A percentile compares a stretch with the other conserved stretches of the same genome.
phyloP scores from a whole-genome alignment of 805 yeast genomes.

The Metschnikowia dekortorum region DNA sequence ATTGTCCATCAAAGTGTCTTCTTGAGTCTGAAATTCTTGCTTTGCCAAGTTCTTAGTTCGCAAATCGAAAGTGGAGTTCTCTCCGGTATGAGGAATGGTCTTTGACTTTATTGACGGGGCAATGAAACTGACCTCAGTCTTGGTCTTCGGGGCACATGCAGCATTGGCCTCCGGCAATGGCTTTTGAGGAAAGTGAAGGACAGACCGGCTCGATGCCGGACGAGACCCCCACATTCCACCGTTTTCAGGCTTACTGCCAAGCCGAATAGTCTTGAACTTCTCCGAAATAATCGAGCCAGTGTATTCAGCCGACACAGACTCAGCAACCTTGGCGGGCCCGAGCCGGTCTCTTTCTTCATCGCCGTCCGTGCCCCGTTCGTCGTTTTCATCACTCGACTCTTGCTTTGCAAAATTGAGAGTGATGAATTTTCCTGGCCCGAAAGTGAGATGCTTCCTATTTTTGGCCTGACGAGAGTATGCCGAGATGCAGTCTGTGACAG shows the following conservation, averaged over 20 bases:
- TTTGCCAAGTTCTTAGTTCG: background rate
- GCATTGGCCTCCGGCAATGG: background rate
- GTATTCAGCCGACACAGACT: background rate
- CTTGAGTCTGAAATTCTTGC: background rate
- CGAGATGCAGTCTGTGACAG: background rate
- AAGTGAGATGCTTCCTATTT: background rate
- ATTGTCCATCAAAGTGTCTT: background rate
- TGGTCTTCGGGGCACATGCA: background rate
- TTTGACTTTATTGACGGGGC: background rate
- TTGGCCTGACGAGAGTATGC: background rate
- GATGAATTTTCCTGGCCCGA: background rate
- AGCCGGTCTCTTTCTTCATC: background rate
- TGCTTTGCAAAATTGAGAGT: background rate
- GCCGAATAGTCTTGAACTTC: conserved; percentile 1
- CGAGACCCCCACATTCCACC: background rate
- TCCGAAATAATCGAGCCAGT: background rate
- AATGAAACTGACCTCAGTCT: background rate
- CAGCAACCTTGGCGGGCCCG: background rate
- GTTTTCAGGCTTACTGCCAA: background rate
- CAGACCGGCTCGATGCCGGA: background rate
- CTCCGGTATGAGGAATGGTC: background rate
- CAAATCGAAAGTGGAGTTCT: background rate
- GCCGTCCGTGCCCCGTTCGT: background rate
- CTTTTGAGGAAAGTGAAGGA: background rate
- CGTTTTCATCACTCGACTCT: background rate